Base-by-base conservation (phyloP, 2,329 filamentous ascomycete species). In the Cladobotryum protrusum region DNA sequence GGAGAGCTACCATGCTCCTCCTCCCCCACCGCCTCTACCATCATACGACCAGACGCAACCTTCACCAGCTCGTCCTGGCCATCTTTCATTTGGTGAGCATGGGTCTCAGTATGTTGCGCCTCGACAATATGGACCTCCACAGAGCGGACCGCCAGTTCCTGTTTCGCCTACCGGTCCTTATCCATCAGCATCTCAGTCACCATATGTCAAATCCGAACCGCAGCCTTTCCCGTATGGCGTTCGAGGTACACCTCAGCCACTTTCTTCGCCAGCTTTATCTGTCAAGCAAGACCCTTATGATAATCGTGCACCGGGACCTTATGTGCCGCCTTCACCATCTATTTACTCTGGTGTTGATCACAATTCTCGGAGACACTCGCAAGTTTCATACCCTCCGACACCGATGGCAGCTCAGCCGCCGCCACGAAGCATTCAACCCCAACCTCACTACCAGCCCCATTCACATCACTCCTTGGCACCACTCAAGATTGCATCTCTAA, bases 1-100 rank as follows among this genome's bases (percentile, higher is more conserved):
- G 12, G 77, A 78, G 29, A 70, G 72, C 37, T 72, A 73, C 45
- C 58, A 61, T 17, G 49, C 56, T 56, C 71, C 54, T 36, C 14
- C 56, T 54, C 71, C 54, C 20, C 66, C 72, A 19, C 60, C 66
- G 1, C 50, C 51, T 17, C 43, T 39, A 3, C 12, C 70, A 45
- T 54, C 57, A 1, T 69, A 68, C 51, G 63, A 68, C 13, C 47
- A 59, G n/a, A 50, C 56, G 15, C 60, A 57, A 53, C 55, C 63
- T 7, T 49, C 56, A 11, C 37, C 61, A 2, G 49, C 43, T 19
- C 53, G 49, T 40, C 61, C 54, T 5, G 49, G 65, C 3, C 68
- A 70, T 47, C 55, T 71, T 20, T 61, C 60, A 1, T 71, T 70
- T 35, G 66, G 67, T 39, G 64, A 67, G n/a, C 49, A 58, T 12